Base-by-base conservation (phyloP, 805 yeast genomes). In the Myxozyma neglecta region DNA sequence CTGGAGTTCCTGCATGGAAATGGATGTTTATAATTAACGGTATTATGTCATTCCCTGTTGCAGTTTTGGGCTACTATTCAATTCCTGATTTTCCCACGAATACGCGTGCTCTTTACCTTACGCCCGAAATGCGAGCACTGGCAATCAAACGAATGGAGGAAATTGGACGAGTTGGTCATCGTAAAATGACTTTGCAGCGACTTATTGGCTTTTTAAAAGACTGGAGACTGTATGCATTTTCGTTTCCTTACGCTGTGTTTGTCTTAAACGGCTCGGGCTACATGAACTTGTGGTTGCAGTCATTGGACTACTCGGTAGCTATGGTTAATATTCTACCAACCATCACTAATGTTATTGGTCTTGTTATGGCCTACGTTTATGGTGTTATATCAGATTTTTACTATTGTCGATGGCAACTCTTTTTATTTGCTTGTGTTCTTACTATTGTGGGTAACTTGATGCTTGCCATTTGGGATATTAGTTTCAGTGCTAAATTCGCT, bases 11-110 rank as follows among this genome's bases (percentile, higher is more conserved):
- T 7, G 85, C 89, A 10, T 87, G 90, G 90, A 79, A 85, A 76
- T 87, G 90, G 90, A 82, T 84, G 70, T 87, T 85, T 69, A 81
- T 87, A 50, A 79, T 87, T 63, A 89, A 86, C 70, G 86, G 86
- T 14, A 69, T 83, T 51, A 79, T 87, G 53, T 82, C 87, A 5
- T 78, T 2, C 81, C 87, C 47, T 87, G 86, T 10, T 9, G 86
- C 11, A 61, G 82, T 56, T n/a, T 13, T 69, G 6, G 80, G 80
- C 0, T 72, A 75, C 65, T 77, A 77, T 56, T 70, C 77, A 6
- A 75, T 82, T 52, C 86, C 86, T 5, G 85, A 83, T 45, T 83
- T 86, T 29, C 88, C 77, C 74, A 56, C 36, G 37, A 59, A 43
- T 20, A 59, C 66, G 10, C 53, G 60, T 4, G 66, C 63, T 0